These are phyloP conservation scores for Xylaria sp. DNA, from an alignment of 2,329 filamentous ascomycete species.

Conservation along the genomic window DNA sequence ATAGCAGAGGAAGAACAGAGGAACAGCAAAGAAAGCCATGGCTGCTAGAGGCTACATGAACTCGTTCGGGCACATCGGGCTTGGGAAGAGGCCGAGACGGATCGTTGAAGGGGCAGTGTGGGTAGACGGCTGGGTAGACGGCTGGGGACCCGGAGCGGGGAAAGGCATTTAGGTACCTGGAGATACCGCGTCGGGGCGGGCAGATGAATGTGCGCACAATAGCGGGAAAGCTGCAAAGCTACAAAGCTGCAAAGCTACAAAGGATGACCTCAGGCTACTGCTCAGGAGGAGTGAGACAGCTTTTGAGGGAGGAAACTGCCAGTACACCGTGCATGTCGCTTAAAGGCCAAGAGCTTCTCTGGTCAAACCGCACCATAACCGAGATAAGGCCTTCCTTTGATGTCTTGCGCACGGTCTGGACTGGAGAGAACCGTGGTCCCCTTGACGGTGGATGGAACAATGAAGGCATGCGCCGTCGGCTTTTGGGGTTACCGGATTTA, in stretches of 20 bases:
- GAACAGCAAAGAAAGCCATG: neutral
- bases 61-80: constrained; percentile 8
- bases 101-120: neutral
- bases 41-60: neutral
- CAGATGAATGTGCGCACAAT: neutral
- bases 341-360: neutral
- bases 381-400: neutral
- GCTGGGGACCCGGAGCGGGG: constrained; percentile 9
- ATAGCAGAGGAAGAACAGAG: neutral
- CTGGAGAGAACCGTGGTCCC: too few relatives aligned
- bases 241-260: too few relatives aligned
- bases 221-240: too few relatives aligned
- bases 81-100: constrained; percentile 13
- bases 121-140: too few relatives aligned
- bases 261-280: too few relatives aligned
- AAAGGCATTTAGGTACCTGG: neutral
- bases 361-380: neutral
- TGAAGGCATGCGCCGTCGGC: neutral
- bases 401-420: neutral
- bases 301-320: neutral
- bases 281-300: neutral
- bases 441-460: neutral
- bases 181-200: neutral
- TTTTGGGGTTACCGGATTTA: constrained; percentile 15
- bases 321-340: neutral